Evolutionary conservation across 2,329 filamentous ascomycete genomes (phyloP).

Genomic region (Phaeosphaeria sp.): DNA sequence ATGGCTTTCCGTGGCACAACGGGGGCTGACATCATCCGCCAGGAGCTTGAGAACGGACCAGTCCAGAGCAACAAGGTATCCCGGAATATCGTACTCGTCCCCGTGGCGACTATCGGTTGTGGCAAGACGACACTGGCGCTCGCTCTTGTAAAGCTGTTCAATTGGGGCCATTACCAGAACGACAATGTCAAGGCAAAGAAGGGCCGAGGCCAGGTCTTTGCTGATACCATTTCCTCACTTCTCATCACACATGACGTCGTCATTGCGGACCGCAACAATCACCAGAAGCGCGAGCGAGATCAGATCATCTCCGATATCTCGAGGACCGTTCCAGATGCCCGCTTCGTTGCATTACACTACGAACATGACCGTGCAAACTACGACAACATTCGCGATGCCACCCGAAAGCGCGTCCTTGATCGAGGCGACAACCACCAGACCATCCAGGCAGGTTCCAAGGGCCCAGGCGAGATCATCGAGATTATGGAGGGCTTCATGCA

Average conservation of each 20-base stretch:
- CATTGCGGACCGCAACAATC: constrained; percentile 93
- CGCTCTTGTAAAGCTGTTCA: constrained; percentile 81
- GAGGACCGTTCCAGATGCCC: constrained; percentile 66
- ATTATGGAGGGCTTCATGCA: constrained; percentile 96
- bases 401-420: constrained; percentile 77
- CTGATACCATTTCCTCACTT: constrained; percentile 69
- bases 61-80: constrained; percentile 62
- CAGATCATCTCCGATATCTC: constrained; percentile 84
- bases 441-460: constrained; percentile 82
- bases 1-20: constrained; percentile 82
- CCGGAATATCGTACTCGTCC: constrained; percentile 79
- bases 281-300: constrained; percentile 82
- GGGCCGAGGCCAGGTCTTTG: constrained; percentile 78
- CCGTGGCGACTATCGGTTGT: constrained; percentile 92
- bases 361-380: constrained; percentile 75
- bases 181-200: constrained; percentile 87
- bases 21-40: constrained; percentile 83
- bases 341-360: constrained; percentile 86
- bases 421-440: constrained; percentile 98
- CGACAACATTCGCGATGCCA: constrained; percentile 74
- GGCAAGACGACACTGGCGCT: constrained; percentile 94
- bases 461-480: constrained; percentile 74
- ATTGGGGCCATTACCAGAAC: constrained; percentile 94
- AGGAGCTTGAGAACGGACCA: constrained; percentile 67
- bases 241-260: constrained; percentile 74